Evolutionary conservation across 192 early-diverging fungal species (phyloP).

Genomic region (Spinellus fusiger): DNA sequence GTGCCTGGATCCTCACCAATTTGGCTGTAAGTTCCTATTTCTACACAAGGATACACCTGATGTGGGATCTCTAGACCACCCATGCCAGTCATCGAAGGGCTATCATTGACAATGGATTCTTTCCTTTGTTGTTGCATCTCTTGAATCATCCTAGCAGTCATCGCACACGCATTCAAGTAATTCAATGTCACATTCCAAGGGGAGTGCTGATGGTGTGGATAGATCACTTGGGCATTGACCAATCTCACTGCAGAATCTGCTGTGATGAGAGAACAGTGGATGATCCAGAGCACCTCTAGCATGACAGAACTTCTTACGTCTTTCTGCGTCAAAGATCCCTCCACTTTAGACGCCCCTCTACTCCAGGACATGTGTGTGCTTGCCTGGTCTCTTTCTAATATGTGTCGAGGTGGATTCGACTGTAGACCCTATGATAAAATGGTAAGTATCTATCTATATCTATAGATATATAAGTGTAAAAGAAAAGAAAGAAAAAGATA

Average conservation of each 20-base stretch:
- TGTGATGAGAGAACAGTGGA: background rate
- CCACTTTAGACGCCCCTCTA: background rate
- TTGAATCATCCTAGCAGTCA: background rate
- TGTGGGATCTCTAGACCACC: background rate
- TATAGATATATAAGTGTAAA: no score
- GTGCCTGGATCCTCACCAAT: background rate
- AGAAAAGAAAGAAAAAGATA: no score
- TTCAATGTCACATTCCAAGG: background rate
- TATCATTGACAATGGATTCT: background rate
- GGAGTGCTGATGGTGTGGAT: background rate
- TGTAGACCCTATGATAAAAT: background rate
- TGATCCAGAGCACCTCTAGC: background rate
- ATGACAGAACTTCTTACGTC: background rate
- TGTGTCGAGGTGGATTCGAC: constrained; percentile 26
- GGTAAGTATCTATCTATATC: constrained; percentile 5
- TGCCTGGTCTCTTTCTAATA: constrained; percentile 26
- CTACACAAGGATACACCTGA: background rate
- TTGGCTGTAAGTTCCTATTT: background rate
- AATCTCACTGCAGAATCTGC: background rate
- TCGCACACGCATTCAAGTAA: background rate
- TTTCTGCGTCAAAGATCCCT: background rate
- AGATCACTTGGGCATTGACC: background rate
- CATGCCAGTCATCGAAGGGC: background rate
- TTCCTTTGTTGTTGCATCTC: background rate
- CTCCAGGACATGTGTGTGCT: constrained; percentile 10